Percentiles rank a stretch among this genome's conserved stretches.
phyloP scores from a whole-genome alignment of 2,329 filamentous ascomycete species.

The Apiospora sp. region DNA sequence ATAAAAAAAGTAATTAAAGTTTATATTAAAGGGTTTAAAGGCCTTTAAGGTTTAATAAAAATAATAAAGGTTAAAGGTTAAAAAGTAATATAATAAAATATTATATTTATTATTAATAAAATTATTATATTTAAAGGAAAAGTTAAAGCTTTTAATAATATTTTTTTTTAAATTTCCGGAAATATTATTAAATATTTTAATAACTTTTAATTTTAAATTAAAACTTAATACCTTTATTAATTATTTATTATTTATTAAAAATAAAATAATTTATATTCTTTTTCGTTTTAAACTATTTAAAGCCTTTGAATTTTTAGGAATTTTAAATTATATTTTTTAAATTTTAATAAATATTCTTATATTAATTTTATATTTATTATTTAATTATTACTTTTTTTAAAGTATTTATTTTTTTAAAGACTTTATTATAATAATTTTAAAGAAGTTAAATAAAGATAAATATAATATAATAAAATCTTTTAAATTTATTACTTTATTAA shows the following conservation, averaged over 20 bases:
- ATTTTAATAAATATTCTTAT: neutral
- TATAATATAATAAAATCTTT: neutral
- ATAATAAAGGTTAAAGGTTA: neutral
- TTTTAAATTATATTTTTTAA: neutral
- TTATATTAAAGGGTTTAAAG: neutral
- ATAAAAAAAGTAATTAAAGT: neutral
- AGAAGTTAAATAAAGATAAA: neutral
- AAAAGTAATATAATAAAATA: neutral
- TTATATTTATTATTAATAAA: neutral
- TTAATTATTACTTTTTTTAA: neutral
- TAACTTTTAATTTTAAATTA: neutral
- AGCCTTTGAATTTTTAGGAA: neutral
- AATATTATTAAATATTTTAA: too few species aligned
- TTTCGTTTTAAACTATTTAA: neutral
- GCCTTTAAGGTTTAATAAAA: neutral
- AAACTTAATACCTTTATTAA: neutral
- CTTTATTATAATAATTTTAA: neutral
- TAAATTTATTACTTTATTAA: neutral
- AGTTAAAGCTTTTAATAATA: neutral
- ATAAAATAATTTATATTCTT: neutral
- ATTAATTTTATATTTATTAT: neutral
- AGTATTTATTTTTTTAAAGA: neutral
- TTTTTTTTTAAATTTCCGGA: neutral
- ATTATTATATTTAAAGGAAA: neutral
- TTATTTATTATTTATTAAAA: neutral